Percentiles rank a stretch among this genome's conserved stretches.
Conservation (phyloP, 495 filamentous ascomycete species). For the Penicillium bovifimosum region DNA sequence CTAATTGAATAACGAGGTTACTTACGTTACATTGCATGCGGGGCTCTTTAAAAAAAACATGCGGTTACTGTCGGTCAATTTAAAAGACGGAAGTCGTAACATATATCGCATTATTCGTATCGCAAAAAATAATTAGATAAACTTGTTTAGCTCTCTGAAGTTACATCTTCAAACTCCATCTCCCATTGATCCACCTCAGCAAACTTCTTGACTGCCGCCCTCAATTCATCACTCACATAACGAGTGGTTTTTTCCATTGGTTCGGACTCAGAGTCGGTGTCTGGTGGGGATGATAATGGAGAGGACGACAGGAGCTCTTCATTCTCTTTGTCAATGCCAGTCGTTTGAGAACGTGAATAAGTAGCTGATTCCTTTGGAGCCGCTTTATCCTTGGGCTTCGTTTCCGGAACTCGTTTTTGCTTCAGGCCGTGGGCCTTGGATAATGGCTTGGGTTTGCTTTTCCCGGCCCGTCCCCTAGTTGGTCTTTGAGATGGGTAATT, state of each 20-base stretch:
- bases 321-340: constrained; percentile 29
- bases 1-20: not conserved
- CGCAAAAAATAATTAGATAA: not conserved
- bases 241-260: constrained; percentile 11
- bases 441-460: constrained; percentile 17
- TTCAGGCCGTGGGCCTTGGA: constrained; percentile 13
- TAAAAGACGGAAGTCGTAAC: too few relatives aligned
- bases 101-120: not conserved
- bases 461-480: constrained; percentile 16
- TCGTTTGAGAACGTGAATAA: constrained; percentile 11
- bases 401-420: constrained; percentile 4
- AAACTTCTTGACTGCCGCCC: constrained; percentile 49
- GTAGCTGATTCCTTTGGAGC: not conserved
- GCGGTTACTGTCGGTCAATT: constrained; percentile 9
- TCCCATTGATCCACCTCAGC: constrained; percentile 65
- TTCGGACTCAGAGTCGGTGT: constrained; percentile 33
- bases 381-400: constrained; percentile 2
- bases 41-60: constrained; percentile 4
- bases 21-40: constrained; percentile 18
- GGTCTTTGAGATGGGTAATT: constrained; percentile 24
- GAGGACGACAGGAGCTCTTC: constrained; percentile 31
- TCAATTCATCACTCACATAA: constrained; percentile 35
- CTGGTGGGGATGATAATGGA: constrained; percentile 35
- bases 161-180: constrained; percentile 65
- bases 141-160: constrained; percentile 20